Base-by-base conservation (phyloP, 805 yeast genomes). In the Metschnikowia vanudenii region DNA sequence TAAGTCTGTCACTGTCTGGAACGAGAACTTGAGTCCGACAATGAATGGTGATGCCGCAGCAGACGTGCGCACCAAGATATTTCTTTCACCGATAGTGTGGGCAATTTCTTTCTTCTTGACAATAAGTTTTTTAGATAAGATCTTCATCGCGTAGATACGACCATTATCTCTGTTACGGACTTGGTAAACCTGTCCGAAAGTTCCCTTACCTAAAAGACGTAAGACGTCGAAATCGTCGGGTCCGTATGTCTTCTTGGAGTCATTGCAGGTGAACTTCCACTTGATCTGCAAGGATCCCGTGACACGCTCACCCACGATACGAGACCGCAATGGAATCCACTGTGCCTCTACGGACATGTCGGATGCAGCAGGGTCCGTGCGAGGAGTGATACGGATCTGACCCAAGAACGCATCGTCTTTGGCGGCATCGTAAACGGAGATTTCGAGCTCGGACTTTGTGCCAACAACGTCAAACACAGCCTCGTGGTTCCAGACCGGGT, bases 21-120 rank as follows among this genome's bases (percentile, higher is more conserved):
- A 94, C 0, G 97, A 88, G 64, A 94, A 92, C 70, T 94, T 94
- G 60, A 94, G 78, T 0, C 97, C 96, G 37, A 94, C 97, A 63
- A 94, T 89, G 64, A 94, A 94, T n/a, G 96, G 88, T 12, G 90
- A 84, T 17, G 85, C 84, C 18, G 92, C 84, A 35, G 90, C 82
- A 6, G 96, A 86, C 1, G 99, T 92, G 57, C 96, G 81, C 19
- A 92, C 99, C 49, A 94, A 72, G 55, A 94, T 94, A 65, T 94
- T 88, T 58, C 99, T 78, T 73, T 94, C 99, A 29, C 98, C 98
- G 59, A 94, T 89, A 2, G 99, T 94, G 67, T 94, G 99, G 0
- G 98, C 98, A 58, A 94, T 86, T 69, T 94, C 99, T 67, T 92
- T 92, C 76, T 94, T 94, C 67, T 88, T 90, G 41, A 94, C 97